phyloP scores from a whole-genome alignment of 1,139 yeast species.

The Debaryomyces coudertii region DNA sequence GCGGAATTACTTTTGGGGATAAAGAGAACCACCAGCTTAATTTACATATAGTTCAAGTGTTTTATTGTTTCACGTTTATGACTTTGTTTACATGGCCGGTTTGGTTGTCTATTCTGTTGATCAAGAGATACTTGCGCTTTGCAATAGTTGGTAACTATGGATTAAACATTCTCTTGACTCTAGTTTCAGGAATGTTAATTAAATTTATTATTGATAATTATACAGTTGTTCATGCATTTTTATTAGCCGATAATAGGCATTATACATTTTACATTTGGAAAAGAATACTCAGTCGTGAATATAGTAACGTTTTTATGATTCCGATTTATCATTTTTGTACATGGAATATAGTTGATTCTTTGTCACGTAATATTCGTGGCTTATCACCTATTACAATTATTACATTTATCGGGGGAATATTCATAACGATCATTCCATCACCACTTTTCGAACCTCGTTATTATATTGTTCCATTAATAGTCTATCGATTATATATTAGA shows the following conservation, averaged over 20 bases:
- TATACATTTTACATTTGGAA: constrained; percentile 85
- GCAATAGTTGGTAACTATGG: constrained; percentile 25
- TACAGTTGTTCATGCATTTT: constrained; percentile 84
- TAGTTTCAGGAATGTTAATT: constrained; percentile 35
- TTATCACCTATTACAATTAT: constrained; percentile 40
- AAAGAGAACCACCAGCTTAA: constrained; percentile 78
- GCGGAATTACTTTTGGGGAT: constrained; percentile 87
- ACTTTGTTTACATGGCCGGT: constrained; percentile 68
- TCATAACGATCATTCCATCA: constrained; percentile 75
- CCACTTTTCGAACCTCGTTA: constrained; percentile 95
- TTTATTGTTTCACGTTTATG: constrained; percentile 72
- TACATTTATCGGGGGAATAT: constrained; percentile 55
- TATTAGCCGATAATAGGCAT: constrained; percentile 93
- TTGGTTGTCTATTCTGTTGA: constrained; percentile 52
- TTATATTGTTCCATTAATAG: constrained; percentile 75
- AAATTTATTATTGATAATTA: constrained; percentile 55
- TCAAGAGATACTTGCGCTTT: constrained; percentile 39
- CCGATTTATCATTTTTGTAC: constrained; percentile 76
- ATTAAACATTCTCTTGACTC: constrained; percentile 21
- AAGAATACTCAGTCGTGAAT: constrained; percentile 51
- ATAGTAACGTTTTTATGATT: constrained; percentile 49
- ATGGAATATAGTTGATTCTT: constrained; percentile 44
- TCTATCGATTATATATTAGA: constrained; percentile 66
- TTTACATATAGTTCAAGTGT: constrained; percentile 76
- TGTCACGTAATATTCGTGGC: constrained; percentile 19